Evolutionary conservation across 2,329 filamentous ascomycete species (phyloP).

Genomic region (Fusarium globosum): DNA sequence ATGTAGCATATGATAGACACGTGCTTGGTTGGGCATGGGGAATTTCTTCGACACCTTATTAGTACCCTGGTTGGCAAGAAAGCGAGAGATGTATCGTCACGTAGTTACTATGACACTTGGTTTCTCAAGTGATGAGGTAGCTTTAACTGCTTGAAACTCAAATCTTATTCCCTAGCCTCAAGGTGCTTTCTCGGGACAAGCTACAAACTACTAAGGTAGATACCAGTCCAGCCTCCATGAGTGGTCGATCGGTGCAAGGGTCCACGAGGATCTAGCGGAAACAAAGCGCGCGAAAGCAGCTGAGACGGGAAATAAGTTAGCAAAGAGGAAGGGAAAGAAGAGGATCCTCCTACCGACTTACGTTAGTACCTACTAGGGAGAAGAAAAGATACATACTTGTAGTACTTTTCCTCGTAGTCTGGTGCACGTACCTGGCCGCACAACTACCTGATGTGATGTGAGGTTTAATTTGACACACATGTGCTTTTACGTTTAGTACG

Average conservation of each 20-base stretch:
- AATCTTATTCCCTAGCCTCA: conserved; percentile 11
- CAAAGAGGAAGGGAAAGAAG: background rate
- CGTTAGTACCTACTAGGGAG: background rate
- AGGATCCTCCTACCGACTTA: background rate
- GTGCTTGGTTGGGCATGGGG: background rate
- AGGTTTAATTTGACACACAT: conserved; percentile 15
- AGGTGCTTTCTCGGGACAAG: conserved; percentile 16
- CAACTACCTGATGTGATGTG: conserved; percentile 24
- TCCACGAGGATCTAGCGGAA: conserved; percentile 26
- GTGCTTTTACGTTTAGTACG: conserved; percentile 24
- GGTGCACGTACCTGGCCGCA: conserved; percentile 16
- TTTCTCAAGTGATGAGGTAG: background rate
- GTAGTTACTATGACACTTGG: conserved; percentile 4
- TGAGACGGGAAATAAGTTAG: conserved; percentile 13
- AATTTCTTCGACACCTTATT: background rate
- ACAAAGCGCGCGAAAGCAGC: conserved; percentile 24
- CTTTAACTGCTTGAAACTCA: conserved; percentile 11
- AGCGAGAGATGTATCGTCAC: background rate
- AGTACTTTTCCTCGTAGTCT: background rate
- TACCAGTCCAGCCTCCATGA: conserved; percentile 9
- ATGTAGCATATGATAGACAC: background rate
- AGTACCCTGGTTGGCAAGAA: background rate
- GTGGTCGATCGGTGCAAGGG: conserved; percentile 33
- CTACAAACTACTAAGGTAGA: background rate
- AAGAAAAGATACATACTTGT: conserved; percentile 17